These are phyloP conservation scores for Ulmus americana DNA, from an alignment of 331 rosid species.

Conservation along the genomic window DNA sequence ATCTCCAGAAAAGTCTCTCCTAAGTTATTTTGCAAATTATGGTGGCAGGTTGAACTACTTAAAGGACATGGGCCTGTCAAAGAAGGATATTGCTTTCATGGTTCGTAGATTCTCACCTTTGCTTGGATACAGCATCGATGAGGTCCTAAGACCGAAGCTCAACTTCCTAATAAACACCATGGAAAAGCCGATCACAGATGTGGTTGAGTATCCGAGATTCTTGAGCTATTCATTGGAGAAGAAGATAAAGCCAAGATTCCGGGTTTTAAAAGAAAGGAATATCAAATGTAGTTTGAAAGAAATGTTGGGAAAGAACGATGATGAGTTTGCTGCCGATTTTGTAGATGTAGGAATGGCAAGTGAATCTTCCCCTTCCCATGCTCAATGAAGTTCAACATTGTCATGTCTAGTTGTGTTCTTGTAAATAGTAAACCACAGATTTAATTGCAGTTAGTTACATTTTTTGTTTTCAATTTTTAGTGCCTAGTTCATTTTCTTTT, in stretches of 20 bases:
- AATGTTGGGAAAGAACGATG: constrained; percentile 78
- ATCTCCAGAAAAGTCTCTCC: no score
- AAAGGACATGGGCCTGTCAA: constrained; percentile 58
- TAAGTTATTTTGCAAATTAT: constrained; percentile 5
- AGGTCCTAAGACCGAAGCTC: constrained; percentile 71
- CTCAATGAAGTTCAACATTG: constrained; percentile 16
- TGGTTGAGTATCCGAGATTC: constrained; percentile 78
- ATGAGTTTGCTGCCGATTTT: constrained; percentile 63
- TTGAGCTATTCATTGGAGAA: constrained; percentile 89
- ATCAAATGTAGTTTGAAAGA: constrained; percentile 63
- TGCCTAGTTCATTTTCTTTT: not conserved
- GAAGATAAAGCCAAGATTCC: constrained; percentile 79
- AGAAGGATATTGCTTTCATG: constrained; percentile 63
- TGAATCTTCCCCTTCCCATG: constrained; percentile 19
- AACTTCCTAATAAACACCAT: constrained; percentile 66
- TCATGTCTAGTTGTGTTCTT: constrained; percentile 5
- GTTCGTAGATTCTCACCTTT: constrained; percentile 71
- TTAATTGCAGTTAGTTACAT: not conserved
- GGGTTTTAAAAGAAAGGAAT: constrained; percentile 55
- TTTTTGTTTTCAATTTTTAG: not conserved
- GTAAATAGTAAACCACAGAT: constrained; percentile 31
- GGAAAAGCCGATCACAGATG: constrained; percentile 65
- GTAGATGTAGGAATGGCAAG: constrained; percentile 26
- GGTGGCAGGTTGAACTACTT: constrained; percentile 56
- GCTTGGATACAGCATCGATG: constrained; percentile 69